Evolutionary conservation across 331 rosid species (phyloP).

Genomic region (Acacia pycnantha): DNA sequence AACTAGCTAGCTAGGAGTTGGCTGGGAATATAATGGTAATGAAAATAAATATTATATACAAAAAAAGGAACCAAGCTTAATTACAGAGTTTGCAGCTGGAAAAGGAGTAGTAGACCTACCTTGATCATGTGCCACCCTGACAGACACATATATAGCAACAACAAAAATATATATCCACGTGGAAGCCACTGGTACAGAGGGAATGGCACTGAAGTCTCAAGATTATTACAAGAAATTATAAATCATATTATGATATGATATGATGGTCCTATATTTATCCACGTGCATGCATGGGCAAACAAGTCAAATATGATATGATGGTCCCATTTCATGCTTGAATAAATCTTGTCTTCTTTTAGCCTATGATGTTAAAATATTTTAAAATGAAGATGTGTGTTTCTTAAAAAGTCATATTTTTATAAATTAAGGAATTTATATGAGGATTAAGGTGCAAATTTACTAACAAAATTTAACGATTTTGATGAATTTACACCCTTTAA

Average conservation of each 20-base stretch:
- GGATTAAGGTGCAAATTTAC: no score
- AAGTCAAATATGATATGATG: neutral
- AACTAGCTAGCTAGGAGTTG: constrained; percentile 15
- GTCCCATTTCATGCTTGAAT: neutral
- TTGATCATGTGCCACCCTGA: constrained; percentile 14
- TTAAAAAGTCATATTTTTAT: no score
- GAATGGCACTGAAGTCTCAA: neutral
- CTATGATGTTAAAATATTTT: no score
- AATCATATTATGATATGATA: neutral
- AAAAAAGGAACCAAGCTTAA: neutral
- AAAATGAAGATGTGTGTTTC: no score
- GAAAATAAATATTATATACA: neutral
- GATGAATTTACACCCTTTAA: no score
- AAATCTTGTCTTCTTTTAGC: neutral
- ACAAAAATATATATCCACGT: constrained; percentile 21
- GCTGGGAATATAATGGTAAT: neutral
- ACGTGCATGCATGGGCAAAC: neutral
- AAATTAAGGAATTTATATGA: no score
- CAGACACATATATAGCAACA: neutral
- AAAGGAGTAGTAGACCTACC: constrained; percentile 9
- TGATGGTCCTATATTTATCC: neutral
- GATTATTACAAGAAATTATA: neutral
- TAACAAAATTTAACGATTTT: no score
- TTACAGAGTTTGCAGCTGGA: constrained; percentile 9
- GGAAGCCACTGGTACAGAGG: constrained; percentile 17